phyloP scores from a whole-genome alignment of 2,329 filamentous ascomycete species.

The Dothiorella sarmentorum region DNA sequence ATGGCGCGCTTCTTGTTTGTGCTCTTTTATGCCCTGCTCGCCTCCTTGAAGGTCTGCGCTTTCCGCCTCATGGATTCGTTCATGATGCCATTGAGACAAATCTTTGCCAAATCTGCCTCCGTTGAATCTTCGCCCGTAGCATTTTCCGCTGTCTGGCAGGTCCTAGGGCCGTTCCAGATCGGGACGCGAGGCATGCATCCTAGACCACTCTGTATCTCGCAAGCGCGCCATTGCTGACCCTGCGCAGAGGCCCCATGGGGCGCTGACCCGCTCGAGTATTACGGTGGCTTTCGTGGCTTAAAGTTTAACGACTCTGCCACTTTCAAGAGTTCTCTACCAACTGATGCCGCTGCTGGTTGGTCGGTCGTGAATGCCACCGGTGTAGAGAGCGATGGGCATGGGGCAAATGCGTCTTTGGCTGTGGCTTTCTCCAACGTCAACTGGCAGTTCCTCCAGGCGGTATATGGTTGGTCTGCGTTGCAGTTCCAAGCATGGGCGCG shows the following conservation, averaged over 20 bases:
- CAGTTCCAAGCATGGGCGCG: constrained; percentile 59
- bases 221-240: not conserved
- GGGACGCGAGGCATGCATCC: constrained; percentile 53
- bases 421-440: constrained; percentile 51
- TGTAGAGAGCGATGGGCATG: constrained; percentile 21
- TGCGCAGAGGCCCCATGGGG: constrained; percentile 55
- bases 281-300: constrained; percentile 52
- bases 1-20: not conserved
- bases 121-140: constrained; percentile 22
- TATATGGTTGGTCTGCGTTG: constrained; percentile 58
- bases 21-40: not conserved
- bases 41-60: not conserved
- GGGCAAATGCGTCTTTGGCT: constrained; percentile 39
- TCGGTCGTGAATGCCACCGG: constrained; percentile 34
- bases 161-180: constrained; percentile 57
- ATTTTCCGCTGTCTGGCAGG: constrained; percentile 45
- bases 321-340: constrained; percentile 51
- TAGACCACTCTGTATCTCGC: constrained; percentile 19
- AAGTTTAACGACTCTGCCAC: constrained; percentile 39
- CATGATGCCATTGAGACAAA: not conserved
- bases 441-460: constrained; percentile 50
- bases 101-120: not conserved
- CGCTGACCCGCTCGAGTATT: constrained; percentile 53
- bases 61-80: not conserved
- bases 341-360: constrained; percentile 52